Evolutionary conservation across 352 stramenopile species (phyloP), one percentile per base, ranked within the genome.

Genomic region (Pythium diclinum): DNA sequence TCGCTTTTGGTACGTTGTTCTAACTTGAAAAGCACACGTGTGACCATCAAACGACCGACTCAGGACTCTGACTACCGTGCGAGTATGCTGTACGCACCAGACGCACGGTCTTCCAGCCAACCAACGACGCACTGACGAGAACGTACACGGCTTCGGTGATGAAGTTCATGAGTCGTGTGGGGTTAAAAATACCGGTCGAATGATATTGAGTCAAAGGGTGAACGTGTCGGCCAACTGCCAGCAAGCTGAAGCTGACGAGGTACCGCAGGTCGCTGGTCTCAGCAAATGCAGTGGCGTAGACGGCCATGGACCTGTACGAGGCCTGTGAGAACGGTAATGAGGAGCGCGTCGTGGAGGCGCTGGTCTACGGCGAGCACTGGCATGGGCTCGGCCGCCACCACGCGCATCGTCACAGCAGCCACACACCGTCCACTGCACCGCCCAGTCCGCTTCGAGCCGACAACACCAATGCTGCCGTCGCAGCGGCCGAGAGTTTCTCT

Each of bases 241-340:
- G 25, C 25, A 28, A 28, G 25, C 25, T 28, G 36, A 42, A 42
- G 36, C 36, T 42, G 36, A 28, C 25, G 25, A 3, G 25, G 25
- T 28, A 28, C 25, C 25, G 25, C 25, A 21, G 8, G 44, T 51
- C 8, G 44, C 44, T 17, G 44, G 8, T 51, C n/a, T 51, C n/a
- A 16, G 36, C 36, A 14, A 3, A 16, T 42, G 36, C 25, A 28
- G 25, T 28, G 25, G 25, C 33, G 33, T 13, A 9, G 33, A 13
- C 52, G 28, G 52, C 17, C 32, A 93, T 93, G 85, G 85, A 93
- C 51, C 67, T 93, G 34, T 86, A 86, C 56, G 85, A 93, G 63
- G 83, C 81, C 11, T 91, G 82, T 53, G 85, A 93, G 69, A 91
- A 90, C 64, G 85, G 85, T 56, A 93, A 93, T 55, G 85, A 93